Evolutionary conservation across 2,329 filamentous ascomycete genomes (phyloP).

Genomic region (Phaeosphaeria sp.): DNA sequence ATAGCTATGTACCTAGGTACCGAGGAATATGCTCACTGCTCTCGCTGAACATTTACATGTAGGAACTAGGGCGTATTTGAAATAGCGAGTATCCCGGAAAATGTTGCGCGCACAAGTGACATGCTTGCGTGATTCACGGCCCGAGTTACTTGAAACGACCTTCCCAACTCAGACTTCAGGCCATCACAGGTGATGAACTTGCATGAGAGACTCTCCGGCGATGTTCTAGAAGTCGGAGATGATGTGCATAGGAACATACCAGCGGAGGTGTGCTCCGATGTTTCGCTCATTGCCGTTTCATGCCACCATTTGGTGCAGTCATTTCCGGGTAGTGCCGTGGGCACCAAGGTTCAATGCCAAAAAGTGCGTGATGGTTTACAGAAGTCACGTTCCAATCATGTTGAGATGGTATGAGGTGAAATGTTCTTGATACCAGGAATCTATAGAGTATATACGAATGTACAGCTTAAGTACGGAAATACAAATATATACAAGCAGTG

Average conservation of each 20-base stretch:
- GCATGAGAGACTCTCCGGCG: background rate
- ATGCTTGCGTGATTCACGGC: background rate
- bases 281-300: too few species aligned
- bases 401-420: background rate
- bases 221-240: background rate
- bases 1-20: too few species aligned
- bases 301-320: too few species aligned
- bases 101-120: background rate
- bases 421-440: background rate
- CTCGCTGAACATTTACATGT: too few species aligned
- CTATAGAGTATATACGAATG: background rate
- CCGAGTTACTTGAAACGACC: slow-evolving; percentile 3
- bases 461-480: too few species aligned
- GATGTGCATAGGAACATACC: background rate
- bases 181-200: background rate
- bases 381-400: too few species aligned
- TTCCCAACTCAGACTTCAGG: background rate
- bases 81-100: background rate
- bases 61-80: background rate
- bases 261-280: too few species aligned
- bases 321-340: too few species aligned
- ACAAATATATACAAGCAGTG: background rate
- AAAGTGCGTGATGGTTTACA: too few species aligned
- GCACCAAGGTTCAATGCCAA: background rate
- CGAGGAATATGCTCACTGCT: too few species aligned